These are phyloP conservation scores for Brachypodium distachyon DNA, from an alignment of 202 grass and related monocot species.

Conservation along the genomic window DNA sequence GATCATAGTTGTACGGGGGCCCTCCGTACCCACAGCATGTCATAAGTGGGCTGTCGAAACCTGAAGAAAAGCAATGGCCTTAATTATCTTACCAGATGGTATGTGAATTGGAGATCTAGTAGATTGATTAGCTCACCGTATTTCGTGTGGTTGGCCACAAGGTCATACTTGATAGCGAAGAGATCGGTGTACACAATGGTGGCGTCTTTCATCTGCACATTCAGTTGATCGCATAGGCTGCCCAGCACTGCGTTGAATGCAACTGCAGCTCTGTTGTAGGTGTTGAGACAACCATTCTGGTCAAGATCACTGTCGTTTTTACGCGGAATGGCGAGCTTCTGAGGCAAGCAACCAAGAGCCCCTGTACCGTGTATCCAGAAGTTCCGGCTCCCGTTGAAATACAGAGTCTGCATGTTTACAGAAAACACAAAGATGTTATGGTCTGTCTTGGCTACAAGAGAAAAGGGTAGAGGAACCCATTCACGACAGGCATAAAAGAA, in stretches of 20 bases:
- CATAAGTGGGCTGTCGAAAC: slow-evolving; percentile 70
- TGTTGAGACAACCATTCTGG: slow-evolving; percentile 48
- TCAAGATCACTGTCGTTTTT: slow-evolving; percentile 49
- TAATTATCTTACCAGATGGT: background rate
- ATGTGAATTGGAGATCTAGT: background rate
- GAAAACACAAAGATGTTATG: background rate
- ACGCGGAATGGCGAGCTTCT: slow-evolving; percentile 52
- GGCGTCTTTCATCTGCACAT: slow-evolving; percentile 35
- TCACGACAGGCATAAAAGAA: background rate
- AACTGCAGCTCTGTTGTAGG: slow-evolving; percentile 57
- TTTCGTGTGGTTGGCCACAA: slow-evolving; percentile 63
- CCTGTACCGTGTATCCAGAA: slow-evolving; percentile 86
- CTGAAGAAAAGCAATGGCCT: slow-evolving; percentile 20
- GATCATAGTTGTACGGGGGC: slow-evolving; percentile 73
- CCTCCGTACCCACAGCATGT: slow-evolving; percentile 85
- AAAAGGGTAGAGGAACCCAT: background rate
- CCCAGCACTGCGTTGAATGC: slow-evolving; percentile 53
- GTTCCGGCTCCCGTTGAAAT: slow-evolving; percentile 49
- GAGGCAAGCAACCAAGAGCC: slow-evolving; percentile 79
- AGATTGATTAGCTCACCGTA: slow-evolving; percentile 38
- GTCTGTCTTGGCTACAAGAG: background rate
- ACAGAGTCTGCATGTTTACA: slow-evolving; percentile 46
- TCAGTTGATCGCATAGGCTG: slow-evolving; percentile 48
- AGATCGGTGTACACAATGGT: slow-evolving; percentile 62
- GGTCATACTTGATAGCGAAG: slow-evolving; percentile 78